Conservation (phyloP, 179 eudicot species). For the Vitellaria paradoxa region DNA sequence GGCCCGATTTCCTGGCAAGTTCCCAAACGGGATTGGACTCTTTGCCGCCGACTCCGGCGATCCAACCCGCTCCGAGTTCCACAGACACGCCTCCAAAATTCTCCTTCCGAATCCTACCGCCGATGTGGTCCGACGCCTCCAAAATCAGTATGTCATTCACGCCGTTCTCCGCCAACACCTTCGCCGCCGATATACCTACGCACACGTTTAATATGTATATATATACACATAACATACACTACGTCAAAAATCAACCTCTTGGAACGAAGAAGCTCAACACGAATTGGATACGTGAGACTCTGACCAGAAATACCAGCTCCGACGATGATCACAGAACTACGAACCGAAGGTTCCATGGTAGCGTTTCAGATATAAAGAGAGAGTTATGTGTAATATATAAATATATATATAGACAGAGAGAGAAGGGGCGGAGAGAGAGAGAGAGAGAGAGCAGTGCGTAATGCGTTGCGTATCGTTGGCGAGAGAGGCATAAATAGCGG, state of each 20-base stretch:
- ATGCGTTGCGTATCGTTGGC: not conserved
- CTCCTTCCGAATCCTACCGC: constrained; percentile 70
- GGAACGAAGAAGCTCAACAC: not conserved
- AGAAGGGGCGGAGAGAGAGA: not conserved
- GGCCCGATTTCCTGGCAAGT: constrained; percentile 48
- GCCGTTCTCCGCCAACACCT: constrained; percentile 64
- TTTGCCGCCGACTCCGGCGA: constrained; percentile 87
- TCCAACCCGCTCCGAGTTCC: constrained; percentile 96
- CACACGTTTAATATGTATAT: not conserved
- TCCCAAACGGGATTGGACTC: constrained; percentile 75
- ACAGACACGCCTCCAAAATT: constrained; percentile 68
- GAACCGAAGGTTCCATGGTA: constrained; percentile 54
- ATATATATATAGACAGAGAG: not conserved
- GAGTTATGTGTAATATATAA: too few species aligned
- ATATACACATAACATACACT: not conserved
- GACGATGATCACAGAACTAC: constrained; percentile 66
- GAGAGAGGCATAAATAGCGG: constrained; percentile 22
- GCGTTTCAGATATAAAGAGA: too few species aligned
- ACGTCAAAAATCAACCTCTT: not conserved
- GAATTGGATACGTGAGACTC: not conserved
- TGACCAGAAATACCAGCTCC: constrained; percentile 93
- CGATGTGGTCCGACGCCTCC: constrained; percentile 77
- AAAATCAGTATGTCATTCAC: constrained; percentile 72
- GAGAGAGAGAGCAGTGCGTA: not conserved
- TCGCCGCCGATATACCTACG: constrained; percentile 77